Base-by-base conservation (phyloP, 139 green algal genomes). In the Chlorella sp. region DNA sequence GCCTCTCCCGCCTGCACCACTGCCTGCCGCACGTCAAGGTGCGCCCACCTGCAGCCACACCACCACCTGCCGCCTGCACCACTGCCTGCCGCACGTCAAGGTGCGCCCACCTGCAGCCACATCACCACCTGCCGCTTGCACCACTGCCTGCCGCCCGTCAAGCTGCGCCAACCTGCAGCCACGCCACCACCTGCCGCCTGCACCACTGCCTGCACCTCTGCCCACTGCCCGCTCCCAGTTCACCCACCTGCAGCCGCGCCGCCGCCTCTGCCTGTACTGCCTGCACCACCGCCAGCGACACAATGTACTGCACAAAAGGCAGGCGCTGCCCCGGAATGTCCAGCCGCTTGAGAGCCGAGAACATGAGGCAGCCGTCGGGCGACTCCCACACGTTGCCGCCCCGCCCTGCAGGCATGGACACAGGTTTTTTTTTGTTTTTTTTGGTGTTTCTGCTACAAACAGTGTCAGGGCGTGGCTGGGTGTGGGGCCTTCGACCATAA, bases 301-400 rank as follows among this genome's bases (percentile, higher is more conserved):
- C 93, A 22, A 99, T 90, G 86, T 99, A 99, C 91, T 99, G 98
- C 39, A 99, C 91, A 91, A 99, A 99, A 14, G 97, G 96, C 57
- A 99, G 92, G 32, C 94, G 93, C 32, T 83, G 80, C 36, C 96
- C 95, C 2, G 95, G 75, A 0, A 94, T 82, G 37, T 75, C 69
- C 79, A 96, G 90, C 37, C 68, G 85, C 69, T 90, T 91, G 12
- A 86, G 76, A 22, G 95, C 82, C 0, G 96, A 97, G 89, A 99
- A 99, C 97, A 99, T 99, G 60, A 99, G 93, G 92, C 97, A 99
- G 48, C 97, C 97, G 0, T 71, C 83, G 0, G 97, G 97, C 18
- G 95, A 98, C 22, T 93, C 95, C 97, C 97, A 99, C 30, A 42
- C 48, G 92, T 99, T 99, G 76, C 94, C 94, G 0, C 97, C 96